A percentile compares a stretch with the other conserved stretches of the same genome.
Conservation (phyloP, 768 basidiomycete species). For the Phanerochaete carnosa region DNA sequence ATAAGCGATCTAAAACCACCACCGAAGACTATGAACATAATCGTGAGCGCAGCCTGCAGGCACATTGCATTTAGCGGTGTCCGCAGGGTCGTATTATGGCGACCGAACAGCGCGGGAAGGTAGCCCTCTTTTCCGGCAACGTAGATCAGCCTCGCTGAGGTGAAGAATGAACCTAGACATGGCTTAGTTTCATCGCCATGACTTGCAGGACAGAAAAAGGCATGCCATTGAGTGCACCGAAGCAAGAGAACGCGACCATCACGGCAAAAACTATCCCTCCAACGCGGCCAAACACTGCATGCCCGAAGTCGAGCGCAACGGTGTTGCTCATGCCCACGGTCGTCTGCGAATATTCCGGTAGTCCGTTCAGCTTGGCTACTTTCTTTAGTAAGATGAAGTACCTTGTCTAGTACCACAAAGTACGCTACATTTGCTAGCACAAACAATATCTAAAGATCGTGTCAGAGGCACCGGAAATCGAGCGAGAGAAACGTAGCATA, state of each 20-base stretch:
- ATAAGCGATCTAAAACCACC: slow-evolving; percentile 87
- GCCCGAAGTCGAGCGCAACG: slow-evolving; percentile 90
- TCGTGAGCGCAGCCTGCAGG: slow-evolving; percentile 73
- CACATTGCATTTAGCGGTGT: slow-evolving; percentile 90
- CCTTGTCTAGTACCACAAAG: slow-evolving; percentile 89
- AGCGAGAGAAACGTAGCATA: slow-evolving; percentile 31
- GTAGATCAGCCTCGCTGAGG: slow-evolving; percentile 81
- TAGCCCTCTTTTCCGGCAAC: slow-evolving; percentile 87
- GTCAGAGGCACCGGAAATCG: slow-evolving; percentile 8
- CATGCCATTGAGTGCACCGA: slow-evolving; percentile 88
- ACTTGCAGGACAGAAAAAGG: slow-evolving; percentile 5
- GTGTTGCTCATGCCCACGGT: slow-evolving; percentile 80
- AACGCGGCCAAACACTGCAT: slow-evolving; percentile 78
- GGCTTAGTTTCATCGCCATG: background rate
- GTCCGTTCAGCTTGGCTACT: background rate
- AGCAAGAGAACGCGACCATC: slow-evolving; percentile 92
- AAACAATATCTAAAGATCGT: slow-evolving; percentile 61
- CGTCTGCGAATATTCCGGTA: slow-evolving; percentile 30
- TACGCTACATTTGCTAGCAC: slow-evolving; percentile 84
- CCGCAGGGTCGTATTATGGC: slow-evolving; percentile 65
- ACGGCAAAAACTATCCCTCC: slow-evolving; percentile 86
- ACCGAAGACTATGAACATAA: slow-evolving; percentile 76
- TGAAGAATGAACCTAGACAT: slow-evolving; percentile 60
- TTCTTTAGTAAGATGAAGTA: slow-evolving; percentile 18
- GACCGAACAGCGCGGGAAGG: slow-evolving; percentile 81